These are phyloP conservation scores for Trichoderma harzianum DNA, from an alignment of 2,329 filamentous ascomycete species.

Conservation along the genomic window DNA sequence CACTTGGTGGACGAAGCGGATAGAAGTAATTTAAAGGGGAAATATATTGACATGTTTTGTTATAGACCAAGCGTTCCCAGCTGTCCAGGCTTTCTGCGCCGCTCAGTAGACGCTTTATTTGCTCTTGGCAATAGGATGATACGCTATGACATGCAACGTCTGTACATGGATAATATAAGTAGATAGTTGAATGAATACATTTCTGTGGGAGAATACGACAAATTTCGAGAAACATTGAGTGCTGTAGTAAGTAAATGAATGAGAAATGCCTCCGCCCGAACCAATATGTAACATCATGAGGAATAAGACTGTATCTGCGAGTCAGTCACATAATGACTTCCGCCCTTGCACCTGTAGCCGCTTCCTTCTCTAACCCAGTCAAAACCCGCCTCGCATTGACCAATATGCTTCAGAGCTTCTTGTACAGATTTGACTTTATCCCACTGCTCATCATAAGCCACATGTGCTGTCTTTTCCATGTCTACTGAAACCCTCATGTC, in stretches of 20 bases:
- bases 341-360: neutral
- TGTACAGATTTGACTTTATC: neutral
- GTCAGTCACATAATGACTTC: neutral
- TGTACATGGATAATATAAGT: neutral
- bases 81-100: too few relatives aligned
- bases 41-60: too few relatives aligned
- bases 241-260: neutral
- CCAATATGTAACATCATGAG: neutral
- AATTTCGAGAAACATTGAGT: neutral
- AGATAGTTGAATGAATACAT: neutral
- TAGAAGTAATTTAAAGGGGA: too few relatives aligned
- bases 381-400: neutral
- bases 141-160: neutral
- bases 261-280: neutral
- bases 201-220: neutral
- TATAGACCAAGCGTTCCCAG: too few relatives aligned
- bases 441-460: neutral
- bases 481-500: neutral
- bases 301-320: neutral
- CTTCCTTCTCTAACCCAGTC: conserved; percentile 1
- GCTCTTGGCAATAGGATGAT: neutral
- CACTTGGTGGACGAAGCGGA: too few relatives aligned
- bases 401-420: neutral
- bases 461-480: neutral
- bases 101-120: neutral